These are phyloP conservation scores for Colletotrichum tropicale DNA, from an alignment of 2,329 filamentous ascomycete genomes.

Conservation along the genomic window DNA sequence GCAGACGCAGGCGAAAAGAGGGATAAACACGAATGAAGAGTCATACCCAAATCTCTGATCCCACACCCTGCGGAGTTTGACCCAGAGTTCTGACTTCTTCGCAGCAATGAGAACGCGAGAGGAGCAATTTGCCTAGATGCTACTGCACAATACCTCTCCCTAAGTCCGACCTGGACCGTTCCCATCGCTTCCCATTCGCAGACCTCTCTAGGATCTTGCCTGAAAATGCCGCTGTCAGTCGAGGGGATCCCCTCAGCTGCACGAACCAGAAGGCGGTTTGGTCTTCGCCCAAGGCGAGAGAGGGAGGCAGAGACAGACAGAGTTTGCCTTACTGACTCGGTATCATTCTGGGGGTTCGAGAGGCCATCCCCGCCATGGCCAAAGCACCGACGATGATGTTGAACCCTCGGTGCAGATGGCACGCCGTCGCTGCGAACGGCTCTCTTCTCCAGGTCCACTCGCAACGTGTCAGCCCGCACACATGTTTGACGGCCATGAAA, in stretches of 20 bases:
- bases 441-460: background rate
- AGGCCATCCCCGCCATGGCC: background rate
- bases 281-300: background rate
- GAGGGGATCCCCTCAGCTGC: background rate
- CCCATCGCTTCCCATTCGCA: slow-evolving; percentile 9
- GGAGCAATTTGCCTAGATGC: background rate
- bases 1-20: background rate
- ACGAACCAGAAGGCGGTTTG: background rate
- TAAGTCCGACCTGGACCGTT: background rate
- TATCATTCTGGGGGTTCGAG: background rate
- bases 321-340: slow-evolving; percentile 5
- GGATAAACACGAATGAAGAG: background rate
- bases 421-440: background rate
- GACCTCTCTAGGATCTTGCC: slow-evolving; percentile 6
- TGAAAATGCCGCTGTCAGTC: slow-evolving; percentile 5
- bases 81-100: background rate
- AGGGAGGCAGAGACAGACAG: background rate
- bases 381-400: background rate
- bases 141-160: background rate
- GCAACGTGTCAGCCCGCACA: slow-evolving; percentile 7
- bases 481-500: slow-evolving; percentile 3
- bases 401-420: background rate
- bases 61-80: slow-evolving; percentile 2
- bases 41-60: background rate
- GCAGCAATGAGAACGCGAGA: background rate